A percentile compares a stretch with the other conserved stretches of the same genome.
These are phyloP conservation scores for Hyphodiscus hymeniophilus DNA, from an alignment of 495 filamentous ascomycete genomes.

Conservation along the genomic window DNA sequence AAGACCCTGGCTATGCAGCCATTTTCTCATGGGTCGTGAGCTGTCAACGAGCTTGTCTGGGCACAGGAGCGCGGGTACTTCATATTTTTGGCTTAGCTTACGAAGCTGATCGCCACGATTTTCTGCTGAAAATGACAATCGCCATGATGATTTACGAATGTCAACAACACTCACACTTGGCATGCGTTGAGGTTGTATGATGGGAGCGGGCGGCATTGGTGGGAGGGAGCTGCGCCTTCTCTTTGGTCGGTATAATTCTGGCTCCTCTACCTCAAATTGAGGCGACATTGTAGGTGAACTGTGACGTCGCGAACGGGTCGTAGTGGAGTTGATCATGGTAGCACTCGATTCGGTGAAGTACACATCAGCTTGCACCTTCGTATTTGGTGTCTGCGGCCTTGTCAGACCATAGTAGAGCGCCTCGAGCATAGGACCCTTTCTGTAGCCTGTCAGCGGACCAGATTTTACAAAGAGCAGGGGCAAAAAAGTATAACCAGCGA, in stretches of 20 bases:
- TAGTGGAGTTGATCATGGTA: not conserved
- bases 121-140: conserved; percentile 20
- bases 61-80: not conserved
- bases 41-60: not conserved
- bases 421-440: conserved; percentile 1
- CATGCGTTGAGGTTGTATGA: conserved; percentile 9
- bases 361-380: not conserved
- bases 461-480: too few relatives aligned
- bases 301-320: conserved; percentile 10
- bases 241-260: conserved; percentile 1
- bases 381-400: not conserved
- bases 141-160: conserved; percentile 19
- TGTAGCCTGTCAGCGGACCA: conserved; percentile 1
- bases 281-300: conserved; percentile 10
- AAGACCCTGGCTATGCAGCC: conserved; percentile 15
- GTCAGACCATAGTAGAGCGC: not conserved
- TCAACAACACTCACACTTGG: conserved; percentile 21
- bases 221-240: conserved; percentile 11
- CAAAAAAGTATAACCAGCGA: too few relatives aligned
- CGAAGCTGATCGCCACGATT: conserved; percentile 16
- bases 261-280: not conserved
- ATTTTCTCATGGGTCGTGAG: conserved; percentile 5
- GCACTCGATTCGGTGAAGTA: not conserved
- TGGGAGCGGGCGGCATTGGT: conserved; percentile 14
- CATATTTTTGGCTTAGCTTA: conserved; percentile 12